Evolutionary conservation across 1,284 basidiomycete genomes (phyloP).

Genomic region (Cryptococcus neoformans): DNA sequence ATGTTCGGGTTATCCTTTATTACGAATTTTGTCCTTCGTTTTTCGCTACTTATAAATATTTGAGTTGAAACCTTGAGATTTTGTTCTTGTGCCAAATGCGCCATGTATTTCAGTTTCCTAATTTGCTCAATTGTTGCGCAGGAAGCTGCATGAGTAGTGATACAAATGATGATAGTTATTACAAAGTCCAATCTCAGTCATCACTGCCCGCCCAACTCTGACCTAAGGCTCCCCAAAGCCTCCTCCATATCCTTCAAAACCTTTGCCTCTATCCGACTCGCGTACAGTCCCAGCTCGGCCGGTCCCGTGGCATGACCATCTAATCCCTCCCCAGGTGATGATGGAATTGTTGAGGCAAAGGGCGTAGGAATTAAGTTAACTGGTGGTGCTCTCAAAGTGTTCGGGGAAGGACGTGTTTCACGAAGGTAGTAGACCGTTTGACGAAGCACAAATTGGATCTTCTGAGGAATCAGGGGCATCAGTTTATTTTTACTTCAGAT

Average conservation of each 20-base stretch:
- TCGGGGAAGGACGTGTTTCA: slow-evolving; percentile 30
- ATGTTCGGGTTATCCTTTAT: not conserved
- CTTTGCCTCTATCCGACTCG: slow-evolving; percentile 31
- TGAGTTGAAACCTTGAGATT: not conserved
- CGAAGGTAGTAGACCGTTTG: slow-evolving; percentile 44
- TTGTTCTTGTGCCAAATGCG: not conserved
- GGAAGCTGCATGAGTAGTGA: not conserved
- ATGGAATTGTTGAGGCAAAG: slow-evolving; percentile 28
- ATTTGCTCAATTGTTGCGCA: not conserved
- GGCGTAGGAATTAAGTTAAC: slow-evolving; percentile 34
- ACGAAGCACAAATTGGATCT: slow-evolving; percentile 46
- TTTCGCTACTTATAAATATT: slow-evolving; percentile 30
- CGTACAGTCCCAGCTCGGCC: slow-evolving; percentile 40
- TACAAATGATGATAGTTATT: not conserved
- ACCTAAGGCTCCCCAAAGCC: slow-evolving; percentile 9
- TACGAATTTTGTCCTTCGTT: slow-evolving; percentile 23
- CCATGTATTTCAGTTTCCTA: slow-evolving; percentile 5
- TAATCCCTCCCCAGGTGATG: not conserved
- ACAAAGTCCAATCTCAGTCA: not conserved
- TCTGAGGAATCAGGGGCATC: slow-evolving; percentile 20
- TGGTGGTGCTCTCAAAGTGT: slow-evolving; percentile 29
- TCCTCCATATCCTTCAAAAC: slow-evolving; percentile 30
- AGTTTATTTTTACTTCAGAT: not conserved
- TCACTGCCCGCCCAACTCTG: not conserved
- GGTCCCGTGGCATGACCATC: slow-evolving; percentile 4